Percentiles rank a stretch among this genome's conserved stretches.
Evolutionary conservation across 176 grass and related monocot species (phyloP).

Genomic region (Bonia amplexicaulis): DNA sequence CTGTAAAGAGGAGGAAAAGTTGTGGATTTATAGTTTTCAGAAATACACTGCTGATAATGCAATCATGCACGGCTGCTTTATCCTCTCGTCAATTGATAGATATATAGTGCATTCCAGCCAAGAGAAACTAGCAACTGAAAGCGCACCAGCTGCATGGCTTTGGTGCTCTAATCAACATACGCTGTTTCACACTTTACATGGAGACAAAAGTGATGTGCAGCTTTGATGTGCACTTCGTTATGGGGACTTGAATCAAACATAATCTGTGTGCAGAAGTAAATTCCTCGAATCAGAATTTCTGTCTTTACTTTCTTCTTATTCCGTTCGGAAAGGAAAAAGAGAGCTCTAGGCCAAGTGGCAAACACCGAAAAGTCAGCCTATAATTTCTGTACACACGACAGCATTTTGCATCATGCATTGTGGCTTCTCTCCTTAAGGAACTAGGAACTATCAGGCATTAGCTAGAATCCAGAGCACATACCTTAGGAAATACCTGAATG

Average conservation of each 20-base stretch:
- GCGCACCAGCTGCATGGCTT: slow-evolving; percentile 33
- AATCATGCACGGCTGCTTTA: slow-evolving; percentile 33
- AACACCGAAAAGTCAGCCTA: slow-evolving; percentile 15
- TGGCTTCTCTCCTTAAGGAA: not conserved
- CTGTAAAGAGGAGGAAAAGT: slow-evolving; percentile 31
- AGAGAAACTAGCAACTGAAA: slow-evolving; percentile 24
- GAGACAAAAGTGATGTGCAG: slow-evolving; percentile 10
- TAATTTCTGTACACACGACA: slow-evolving; percentile 10
- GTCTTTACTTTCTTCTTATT: slow-evolving; percentile 5
- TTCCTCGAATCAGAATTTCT: slow-evolving; percentile 21
- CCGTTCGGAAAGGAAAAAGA: not conserved
- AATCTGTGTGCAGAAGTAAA: slow-evolving; percentile 8
- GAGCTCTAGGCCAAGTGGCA: not conserved
- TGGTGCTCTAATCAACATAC: slow-evolving; percentile 19
- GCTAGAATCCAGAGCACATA: not conserved
- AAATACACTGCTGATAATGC: slow-evolving; percentile 18
- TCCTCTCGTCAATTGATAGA: slow-evolving; percentile 24
- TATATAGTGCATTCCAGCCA: slow-evolving; percentile 40
- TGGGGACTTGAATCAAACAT: not conserved
- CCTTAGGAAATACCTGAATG: not conserved
- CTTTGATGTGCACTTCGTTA: slow-evolving; percentile 16
- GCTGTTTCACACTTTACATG: slow-evolving; percentile 33
- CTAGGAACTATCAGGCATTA: not conserved
- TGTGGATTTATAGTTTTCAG: not conserved
- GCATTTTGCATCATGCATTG: not conserved